These are phyloP conservation scores for Reutealis trisperma DNA, from an alignment of 345 rosid species.

Conservation along the genomic window DNA sequence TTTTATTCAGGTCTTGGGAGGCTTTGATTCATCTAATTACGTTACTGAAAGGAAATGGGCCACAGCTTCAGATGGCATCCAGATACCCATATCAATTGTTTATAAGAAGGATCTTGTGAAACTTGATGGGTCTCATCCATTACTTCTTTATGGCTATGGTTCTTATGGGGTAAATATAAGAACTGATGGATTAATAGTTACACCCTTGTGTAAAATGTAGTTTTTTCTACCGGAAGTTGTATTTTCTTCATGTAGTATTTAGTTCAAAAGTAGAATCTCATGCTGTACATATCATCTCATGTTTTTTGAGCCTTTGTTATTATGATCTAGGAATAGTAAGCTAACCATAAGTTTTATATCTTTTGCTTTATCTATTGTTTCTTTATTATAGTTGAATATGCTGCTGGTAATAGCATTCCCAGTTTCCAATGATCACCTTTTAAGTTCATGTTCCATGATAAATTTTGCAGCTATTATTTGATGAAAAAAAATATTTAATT, in stretches of 20 bases:
- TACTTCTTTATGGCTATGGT: slow-evolving; percentile 89
- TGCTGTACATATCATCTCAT: too few relatives aligned
- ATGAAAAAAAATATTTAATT: not conserved
- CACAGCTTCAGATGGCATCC: slow-evolving; percentile 77
- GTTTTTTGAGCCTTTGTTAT: too few relatives aligned
- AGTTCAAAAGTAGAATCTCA: not conserved
- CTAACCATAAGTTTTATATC: too few relatives aligned
- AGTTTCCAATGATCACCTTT: not conserved
- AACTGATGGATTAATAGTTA: not conserved
- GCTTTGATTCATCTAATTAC: slow-evolving; percentile 79
- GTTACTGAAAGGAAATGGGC: slow-evolving; percentile 89
- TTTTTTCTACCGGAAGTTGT: not conserved
- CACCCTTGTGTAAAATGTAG: not conserved
- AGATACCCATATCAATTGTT: slow-evolving; percentile 81
- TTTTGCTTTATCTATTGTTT: too few relatives aligned
- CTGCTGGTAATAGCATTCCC: not conserved
- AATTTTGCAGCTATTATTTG: not conserved
- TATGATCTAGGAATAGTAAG: too few relatives aligned
- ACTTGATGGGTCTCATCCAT: slow-evolving; percentile 81
- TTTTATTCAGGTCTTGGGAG: slow-evolving; percentile 75
- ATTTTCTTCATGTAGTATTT: not conserved
- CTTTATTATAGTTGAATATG: not conserved
- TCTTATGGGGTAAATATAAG: slow-evolving; percentile 82
- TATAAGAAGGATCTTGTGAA: slow-evolving; percentile 70
- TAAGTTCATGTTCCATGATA: not conserved